Evolutionary conservation across 176 grass and related monocot genomes (phyloP), one percentile per base, ranked within the genome.

Genomic region (Avena insularis): DNA sequence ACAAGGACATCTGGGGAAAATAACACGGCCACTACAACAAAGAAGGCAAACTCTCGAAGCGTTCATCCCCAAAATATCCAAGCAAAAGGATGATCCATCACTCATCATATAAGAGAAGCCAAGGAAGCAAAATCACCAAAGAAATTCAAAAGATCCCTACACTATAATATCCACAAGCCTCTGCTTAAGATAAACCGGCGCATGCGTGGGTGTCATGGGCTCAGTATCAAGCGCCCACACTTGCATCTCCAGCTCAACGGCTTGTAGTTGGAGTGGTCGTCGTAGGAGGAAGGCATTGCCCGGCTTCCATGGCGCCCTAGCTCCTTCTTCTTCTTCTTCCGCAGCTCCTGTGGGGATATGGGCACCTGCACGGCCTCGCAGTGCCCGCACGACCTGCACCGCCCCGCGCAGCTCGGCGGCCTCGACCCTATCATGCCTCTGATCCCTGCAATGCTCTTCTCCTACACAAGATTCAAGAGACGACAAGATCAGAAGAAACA

Each of bases 191-290:
- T 23, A 2, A 3, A 6, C 45, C 17, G 13, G 19, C 5, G 6
- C 5, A 23, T 20, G 29, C 29, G 10, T 16, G 64, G 6, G 27
- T 8, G 10, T 86, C 85, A 92, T 2, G 92, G 89, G 75, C 85
- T 87, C 60, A 88, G 48, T 40, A 94, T 91, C 19, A 80, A 53
- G 21, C 69, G 51, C 43, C 92, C 85, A 12, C 92, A 94, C 85
- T 90, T 94, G 92, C 92, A 94, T 71, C 90, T 88, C 92, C 90
- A 94, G 81, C 87, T 88, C 78, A 94, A 65, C 0, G 92, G 90
- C 87, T 92, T 94, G 87, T 94, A 94, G 84, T 94, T 94, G 87
- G 92, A 92, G 85, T 86, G 87, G 87, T 89, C 87, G 4, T 92
- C 40, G 50, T 92, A 91, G 46, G 90, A 91, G 9, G 63, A 45